Evolutionary conservation across 108 stramenopile species (phyloP), one percentile per base, ranked within the genome.

Genomic region (Cyclotella kingstonii): DNA sequence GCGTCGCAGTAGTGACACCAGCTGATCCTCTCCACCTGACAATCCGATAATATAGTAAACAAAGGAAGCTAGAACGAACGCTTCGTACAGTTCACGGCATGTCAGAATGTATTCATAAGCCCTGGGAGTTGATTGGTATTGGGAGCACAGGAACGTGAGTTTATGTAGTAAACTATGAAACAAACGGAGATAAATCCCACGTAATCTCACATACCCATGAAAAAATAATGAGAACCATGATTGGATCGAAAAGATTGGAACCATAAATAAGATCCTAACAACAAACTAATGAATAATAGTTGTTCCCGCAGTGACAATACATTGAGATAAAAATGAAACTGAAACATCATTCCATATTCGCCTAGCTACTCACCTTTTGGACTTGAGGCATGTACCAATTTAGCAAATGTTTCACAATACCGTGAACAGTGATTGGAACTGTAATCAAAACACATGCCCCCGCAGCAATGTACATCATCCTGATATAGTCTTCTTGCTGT

Each of bases 231-330:
- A 84, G 48, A 54, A 79, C 80, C 53, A 84, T 63, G 78, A 31
- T 63, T 86, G 79, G 19, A 90, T 76, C 19, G 80, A 63, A 49
- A 83, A 90, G 42, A 90, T 63, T 4, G 89, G 89, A 12, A 86
- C 79, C 89, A 90, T 90, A 72, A 84, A 90, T 9, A 90, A 58
- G 18, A 90, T 90, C 38, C 89, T 52, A 0, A 90, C 80, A 14
- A 86, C 81, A 60, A 78, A 90, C 79, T 83, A 19, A 33, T 17
- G 18, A 34, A 17, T 0, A 44, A 40, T 33, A 50, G 9, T 34
- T 59, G 25, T n/a, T n/a, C n/a, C n/a, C n/a, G n/a, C n/a, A 50
- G 18, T 28, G 22, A 35, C 7, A 7, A 26, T 15, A 48, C 49
- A 34, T 14, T 3, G 8, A 18, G 29, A 8, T 27, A 5, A 33